phyloP scores from a whole-genome alignment of 2,329 filamentous ascomycete species.

The Pleochaeta shiraiana region DNA sequence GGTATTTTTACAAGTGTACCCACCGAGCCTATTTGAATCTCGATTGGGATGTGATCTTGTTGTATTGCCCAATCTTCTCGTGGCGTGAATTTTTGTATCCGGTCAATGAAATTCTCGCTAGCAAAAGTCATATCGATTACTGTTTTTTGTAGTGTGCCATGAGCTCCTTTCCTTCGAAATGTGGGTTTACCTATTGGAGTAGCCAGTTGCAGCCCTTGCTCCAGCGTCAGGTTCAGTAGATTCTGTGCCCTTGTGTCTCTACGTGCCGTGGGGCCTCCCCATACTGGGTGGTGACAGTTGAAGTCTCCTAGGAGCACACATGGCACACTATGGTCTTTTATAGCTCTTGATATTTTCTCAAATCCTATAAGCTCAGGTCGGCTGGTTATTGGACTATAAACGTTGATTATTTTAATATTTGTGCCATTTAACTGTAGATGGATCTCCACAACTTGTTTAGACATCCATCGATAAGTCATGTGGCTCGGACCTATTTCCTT shows the following conservation, averaged over 20 bases:
- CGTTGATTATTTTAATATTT: not conserved
- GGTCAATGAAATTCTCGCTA: not conserved
- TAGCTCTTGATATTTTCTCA: not conserved
- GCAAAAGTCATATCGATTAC: not conserved
- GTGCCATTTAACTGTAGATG: not conserved
- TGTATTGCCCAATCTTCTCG: not conserved
- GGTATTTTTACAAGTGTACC: not conserved
- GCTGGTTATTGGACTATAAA: not conserved
- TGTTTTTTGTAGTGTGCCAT: not conserved
- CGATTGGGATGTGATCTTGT: conserved; percentile 3
- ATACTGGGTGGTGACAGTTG: not conserved
- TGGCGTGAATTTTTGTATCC: not conserved
- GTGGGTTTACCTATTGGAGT: not conserved
- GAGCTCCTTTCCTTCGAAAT: not conserved
- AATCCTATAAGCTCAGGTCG: not conserved
- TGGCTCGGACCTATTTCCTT: not conserved
- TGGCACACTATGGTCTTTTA: not conserved
- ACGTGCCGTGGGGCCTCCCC: not conserved
- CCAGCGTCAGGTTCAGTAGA: not conserved
- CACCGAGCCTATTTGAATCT: not conserved
- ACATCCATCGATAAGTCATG: not conserved
- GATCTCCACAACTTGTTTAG: not conserved
- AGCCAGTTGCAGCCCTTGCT: not conserved
- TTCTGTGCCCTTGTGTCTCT: not conserved
- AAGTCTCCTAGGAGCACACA: not conserved